phyloP scores from a whole-genome alignment of 306 rosid species.

The Biancaea sappan region DNA sequence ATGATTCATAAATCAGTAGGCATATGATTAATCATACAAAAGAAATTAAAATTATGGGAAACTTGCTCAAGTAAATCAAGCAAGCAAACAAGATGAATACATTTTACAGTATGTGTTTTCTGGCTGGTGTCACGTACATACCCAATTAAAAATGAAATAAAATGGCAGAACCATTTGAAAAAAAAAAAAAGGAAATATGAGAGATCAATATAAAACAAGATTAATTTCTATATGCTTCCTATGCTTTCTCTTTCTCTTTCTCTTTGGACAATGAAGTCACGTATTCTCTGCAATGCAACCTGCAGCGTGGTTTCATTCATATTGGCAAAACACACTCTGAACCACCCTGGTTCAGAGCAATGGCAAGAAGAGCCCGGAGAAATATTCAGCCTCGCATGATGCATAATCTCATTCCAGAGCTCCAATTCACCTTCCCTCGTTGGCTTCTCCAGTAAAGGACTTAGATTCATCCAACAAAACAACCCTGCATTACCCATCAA shows the following conservation, averaged over 20 bases:
- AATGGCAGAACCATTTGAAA: conserved; percentile 62
- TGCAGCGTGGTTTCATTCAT: conserved; percentile 74
- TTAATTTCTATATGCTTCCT: conserved; percentile 1
- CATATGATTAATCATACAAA: background rate
- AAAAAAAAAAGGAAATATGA: conserved; percentile 8
- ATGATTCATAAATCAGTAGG: conserved; percentile 13
- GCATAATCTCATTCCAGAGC: conserved; percentile 62
- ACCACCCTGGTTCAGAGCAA: conserved; percentile 94
- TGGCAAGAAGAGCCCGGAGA: conserved; percentile 95
- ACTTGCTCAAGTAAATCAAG: conserved; percentile 60
- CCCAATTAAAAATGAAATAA: conserved; percentile 37
- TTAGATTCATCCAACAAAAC: conserved; percentile 94
- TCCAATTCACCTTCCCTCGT: conserved; percentile 71
- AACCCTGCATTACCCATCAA: conserved; percentile 90
- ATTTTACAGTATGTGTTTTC: conserved; percentile 31
- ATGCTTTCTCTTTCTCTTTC: too few species aligned
- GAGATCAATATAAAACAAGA: too few species aligned
- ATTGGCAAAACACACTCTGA: conserved; percentile 93
- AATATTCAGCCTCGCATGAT: conserved; percentile 71
- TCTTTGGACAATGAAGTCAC: conserved; percentile 51
- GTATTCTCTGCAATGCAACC: conserved; percentile 72
- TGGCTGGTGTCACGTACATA: conserved; percentile 14
- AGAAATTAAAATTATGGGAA: conserved; percentile 28
- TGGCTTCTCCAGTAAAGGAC: conserved; percentile 55
- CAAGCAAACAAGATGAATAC: conserved; percentile 71